phyloP scores from a whole-genome alignment of 2,329 filamentous ascomycete species.

The Cercospora sp. region DNA sequence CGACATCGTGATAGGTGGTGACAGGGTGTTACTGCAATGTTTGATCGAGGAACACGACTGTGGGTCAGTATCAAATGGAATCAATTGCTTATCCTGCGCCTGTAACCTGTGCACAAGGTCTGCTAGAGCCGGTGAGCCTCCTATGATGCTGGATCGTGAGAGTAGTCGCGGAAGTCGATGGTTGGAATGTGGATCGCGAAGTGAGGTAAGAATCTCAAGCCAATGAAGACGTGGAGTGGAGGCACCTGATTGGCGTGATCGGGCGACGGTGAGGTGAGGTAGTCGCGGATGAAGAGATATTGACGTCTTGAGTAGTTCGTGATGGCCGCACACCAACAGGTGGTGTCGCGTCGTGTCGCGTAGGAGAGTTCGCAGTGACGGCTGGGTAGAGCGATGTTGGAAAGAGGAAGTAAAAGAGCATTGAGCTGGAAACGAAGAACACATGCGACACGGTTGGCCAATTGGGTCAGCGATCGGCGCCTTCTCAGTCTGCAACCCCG shows the following conservation, averaged over 20 bases:
- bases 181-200: not conserved
- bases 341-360: not conserved
- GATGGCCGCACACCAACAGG: not conserved
- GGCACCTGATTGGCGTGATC: not conserved
- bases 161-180: not conserved
- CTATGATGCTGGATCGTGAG: slow-evolving; percentile 28
- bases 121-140: slow-evolving; percentile 32
- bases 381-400: not conserved
- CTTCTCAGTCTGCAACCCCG: no score
- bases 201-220: not conserved
- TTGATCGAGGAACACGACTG: not conserved
- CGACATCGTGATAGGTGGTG: slow-evolving; percentile 23
- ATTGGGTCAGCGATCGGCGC: no score
- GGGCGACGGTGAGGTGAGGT: not conserved
- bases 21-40: not conserved
- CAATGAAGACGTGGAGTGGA: not conserved
- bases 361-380: not conserved
- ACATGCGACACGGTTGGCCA: no score
- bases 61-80: slow-evolving; percentile 37
- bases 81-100: slow-evolving; percentile 33
- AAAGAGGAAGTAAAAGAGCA: not conserved
- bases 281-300: not conserved
- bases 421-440: not conserved
- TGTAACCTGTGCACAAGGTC: slow-evolving; percentile 30
- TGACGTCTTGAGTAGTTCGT: not conserved